phyloP scores from a whole-genome alignment of 2,329 filamentous ascomycete genomes.

The Fusarium solani-melongenae region DNA sequence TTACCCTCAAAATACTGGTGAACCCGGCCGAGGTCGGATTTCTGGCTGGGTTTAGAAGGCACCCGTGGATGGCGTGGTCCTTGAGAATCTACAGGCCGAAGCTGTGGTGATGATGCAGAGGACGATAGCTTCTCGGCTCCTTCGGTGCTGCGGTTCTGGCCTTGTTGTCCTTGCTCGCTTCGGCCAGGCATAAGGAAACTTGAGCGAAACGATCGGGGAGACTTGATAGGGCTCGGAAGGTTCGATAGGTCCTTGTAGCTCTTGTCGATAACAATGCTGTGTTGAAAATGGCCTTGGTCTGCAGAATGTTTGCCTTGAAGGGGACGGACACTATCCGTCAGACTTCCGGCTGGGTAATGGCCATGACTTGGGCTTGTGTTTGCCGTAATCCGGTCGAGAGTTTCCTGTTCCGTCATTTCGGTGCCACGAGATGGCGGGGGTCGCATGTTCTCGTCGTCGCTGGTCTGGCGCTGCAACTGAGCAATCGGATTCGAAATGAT shows the following conservation, averaged over 20 bases:
- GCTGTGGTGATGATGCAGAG: constrained; percentile 77
- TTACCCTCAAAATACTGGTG: constrained; percentile 96
- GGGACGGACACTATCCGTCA: constrained; percentile 83
- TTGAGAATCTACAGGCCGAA: constrained; percentile 60
- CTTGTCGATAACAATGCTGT: constrained; percentile 70
- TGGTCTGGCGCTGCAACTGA: constrained; percentile 43
- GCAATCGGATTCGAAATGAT: constrained; percentile 62
- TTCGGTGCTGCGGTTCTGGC: constrained; percentile 66
- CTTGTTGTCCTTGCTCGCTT: constrained; percentile 60
- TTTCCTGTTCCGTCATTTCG: constrained; percentile 80
- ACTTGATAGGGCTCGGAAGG: constrained; percentile 72
- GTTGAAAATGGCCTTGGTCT: constrained; percentile 48
- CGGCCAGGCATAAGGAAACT: constrained; percentile 75
- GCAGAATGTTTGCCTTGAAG: constrained; percentile 63
- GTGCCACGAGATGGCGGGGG: constrained; percentile 81
- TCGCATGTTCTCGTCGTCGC: constrained; percentile 62
- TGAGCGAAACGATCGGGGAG: constrained; percentile 80
- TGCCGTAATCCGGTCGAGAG: constrained; percentile 75
- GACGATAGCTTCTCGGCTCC: constrained; percentile 89
- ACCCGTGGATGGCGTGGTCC: constrained; percentile 28
- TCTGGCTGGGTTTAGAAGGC: constrained; percentile 37
- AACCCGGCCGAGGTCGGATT: constrained; percentile 69
- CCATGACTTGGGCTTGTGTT: constrained; percentile 78
- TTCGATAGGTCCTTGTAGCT: constrained; percentile 64
- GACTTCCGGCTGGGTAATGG: constrained; percentile 67